Conservation (phyloP, 1,284 basidiomycete genomes). For the Marasmius oreades region DNA sequence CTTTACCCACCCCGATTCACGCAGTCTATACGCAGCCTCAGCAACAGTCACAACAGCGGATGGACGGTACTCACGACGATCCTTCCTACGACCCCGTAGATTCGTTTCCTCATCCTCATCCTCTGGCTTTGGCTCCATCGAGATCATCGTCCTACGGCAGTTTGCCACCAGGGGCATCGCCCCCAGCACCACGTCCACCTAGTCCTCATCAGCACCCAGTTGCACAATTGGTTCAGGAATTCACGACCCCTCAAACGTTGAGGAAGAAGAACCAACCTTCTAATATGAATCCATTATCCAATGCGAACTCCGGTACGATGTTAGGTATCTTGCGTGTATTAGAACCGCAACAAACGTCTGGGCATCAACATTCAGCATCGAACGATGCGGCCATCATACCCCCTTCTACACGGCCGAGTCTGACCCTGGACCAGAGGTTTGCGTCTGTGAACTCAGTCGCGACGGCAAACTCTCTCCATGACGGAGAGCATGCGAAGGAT, state of each 20-base stretch:
- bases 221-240: too few relatives aligned
- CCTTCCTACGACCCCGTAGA: neutral
- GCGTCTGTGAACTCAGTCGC: neutral
- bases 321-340: constrained; percentile 56
- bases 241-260: neutral
- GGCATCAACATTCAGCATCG: constrained; percentile 24
- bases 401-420: neutral
- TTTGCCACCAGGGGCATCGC: constrained; percentile 9
- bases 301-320: constrained; percentile 25
- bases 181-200: constrained; percentile 9
- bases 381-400: constrained; percentile 32
- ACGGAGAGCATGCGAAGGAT: constrained; percentile 31
- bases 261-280: constrained; percentile 3
- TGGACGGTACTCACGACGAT: neutral
- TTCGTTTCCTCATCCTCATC: neutral
- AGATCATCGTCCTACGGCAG: neutral
- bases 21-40: constrained; percentile 6
- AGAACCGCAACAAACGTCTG: constrained; percentile 43
- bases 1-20: constrained; percentile 19
- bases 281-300: neutral
- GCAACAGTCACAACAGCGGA: neutral
- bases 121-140: neutral
- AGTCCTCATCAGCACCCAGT: constrained; percentile 5
- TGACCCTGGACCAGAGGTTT: constrained; percentile 14
- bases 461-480: constrained; percentile 1